These are phyloP conservation scores for Apiospora malaysiana DNA, from an alignment of 2,329 filamentous ascomycete genomes.

Conservation along the genomic window DNA sequence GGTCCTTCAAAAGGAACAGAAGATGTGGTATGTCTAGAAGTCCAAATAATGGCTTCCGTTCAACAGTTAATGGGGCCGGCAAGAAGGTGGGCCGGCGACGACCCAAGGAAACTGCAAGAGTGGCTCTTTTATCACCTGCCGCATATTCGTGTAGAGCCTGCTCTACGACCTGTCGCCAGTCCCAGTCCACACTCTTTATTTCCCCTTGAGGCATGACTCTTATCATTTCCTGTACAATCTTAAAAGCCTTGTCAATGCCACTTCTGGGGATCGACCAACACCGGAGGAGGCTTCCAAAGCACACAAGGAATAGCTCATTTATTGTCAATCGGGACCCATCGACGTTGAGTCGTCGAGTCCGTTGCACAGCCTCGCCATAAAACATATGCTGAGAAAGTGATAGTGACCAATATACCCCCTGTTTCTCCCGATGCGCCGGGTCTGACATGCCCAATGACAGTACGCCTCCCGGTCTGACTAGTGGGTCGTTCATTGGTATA, in stretches of 20 bases:
- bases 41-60: background rate
- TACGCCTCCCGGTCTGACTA: background rate
- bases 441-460: background rate
- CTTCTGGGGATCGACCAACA: background rate
- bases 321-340: background rate
- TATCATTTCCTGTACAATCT: background rate
- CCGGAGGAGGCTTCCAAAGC: background rate
- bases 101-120: background rate
- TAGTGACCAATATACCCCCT: background rate
- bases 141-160: background rate
- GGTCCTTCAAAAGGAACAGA: background rate
- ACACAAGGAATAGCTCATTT: background rate
- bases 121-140: background rate
- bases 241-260: background rate
- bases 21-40: background rate
- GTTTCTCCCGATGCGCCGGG: background rate
- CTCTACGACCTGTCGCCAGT: background rate
- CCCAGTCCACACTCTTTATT: no score
- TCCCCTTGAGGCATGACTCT: background rate
- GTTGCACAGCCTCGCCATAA: background rate
- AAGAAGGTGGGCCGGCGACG: background rate
- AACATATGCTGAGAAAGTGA: background rate
- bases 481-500: background rate
- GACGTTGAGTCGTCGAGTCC: background rate
- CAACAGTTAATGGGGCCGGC: background rate